Evolutionary conservation across 805 yeast genomes (phyloP).

Genomic region (Ogataea neopini): DNA sequence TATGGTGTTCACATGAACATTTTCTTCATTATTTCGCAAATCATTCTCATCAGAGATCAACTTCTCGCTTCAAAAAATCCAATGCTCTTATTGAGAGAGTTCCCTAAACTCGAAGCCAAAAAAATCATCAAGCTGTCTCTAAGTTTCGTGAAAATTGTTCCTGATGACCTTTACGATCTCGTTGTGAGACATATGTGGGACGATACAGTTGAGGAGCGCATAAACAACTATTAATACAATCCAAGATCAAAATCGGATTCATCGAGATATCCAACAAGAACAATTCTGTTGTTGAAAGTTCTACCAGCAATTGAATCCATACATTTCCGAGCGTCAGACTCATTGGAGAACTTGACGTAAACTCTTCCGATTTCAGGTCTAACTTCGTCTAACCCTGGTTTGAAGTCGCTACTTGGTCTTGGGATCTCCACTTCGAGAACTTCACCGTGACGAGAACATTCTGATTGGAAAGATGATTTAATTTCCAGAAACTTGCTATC

Average conservation of each 20-base stretch:
- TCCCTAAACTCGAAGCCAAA: slow-evolving; percentile 70
- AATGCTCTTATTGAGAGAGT: slow-evolving; percentile 69
- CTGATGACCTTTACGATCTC: slow-evolving; percentile 62
- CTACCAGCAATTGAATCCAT: slow-evolving; percentile 60
- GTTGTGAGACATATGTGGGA: slow-evolving; percentile 67
- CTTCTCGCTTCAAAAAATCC: slow-evolving; percentile 66
- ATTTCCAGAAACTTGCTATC: slow-evolving; percentile 50
- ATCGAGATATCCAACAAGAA: slow-evolving; percentile 62
- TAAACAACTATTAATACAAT: slow-evolving; percentile 27
- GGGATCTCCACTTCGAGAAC: slow-evolving; percentile 62
- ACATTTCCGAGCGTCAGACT: slow-evolving; percentile 56
- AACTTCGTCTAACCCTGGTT: slow-evolving; percentile 39
- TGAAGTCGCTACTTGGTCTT: slow-evolving; percentile 46
- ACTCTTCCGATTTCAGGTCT: slow-evolving; percentile 70
- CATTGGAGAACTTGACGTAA: slow-evolving; percentile 60
- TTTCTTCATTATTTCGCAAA: slow-evolving; percentile 79
- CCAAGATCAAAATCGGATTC: slow-evolving; percentile 56
- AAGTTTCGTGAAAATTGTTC: slow-evolving; percentile 75
- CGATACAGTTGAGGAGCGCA: slow-evolving; percentile 32
- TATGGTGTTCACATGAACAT: slow-evolving; percentile 89
- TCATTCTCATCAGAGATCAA: slow-evolving; percentile 64
- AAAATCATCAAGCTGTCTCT: slow-evolving; percentile 77
- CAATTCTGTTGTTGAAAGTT: slow-evolving; percentile 64
- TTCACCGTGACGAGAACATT: slow-evolving; percentile 52
- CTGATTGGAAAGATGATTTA: slow-evolving; percentile 49